Percentiles rank a stretch among this genome's conserved stretches.
These are phyloP conservation scores for Blastosporella zonata DNA, from an alignment of 1,284 basidiomycete genomes.

Conservation along the genomic window DNA sequence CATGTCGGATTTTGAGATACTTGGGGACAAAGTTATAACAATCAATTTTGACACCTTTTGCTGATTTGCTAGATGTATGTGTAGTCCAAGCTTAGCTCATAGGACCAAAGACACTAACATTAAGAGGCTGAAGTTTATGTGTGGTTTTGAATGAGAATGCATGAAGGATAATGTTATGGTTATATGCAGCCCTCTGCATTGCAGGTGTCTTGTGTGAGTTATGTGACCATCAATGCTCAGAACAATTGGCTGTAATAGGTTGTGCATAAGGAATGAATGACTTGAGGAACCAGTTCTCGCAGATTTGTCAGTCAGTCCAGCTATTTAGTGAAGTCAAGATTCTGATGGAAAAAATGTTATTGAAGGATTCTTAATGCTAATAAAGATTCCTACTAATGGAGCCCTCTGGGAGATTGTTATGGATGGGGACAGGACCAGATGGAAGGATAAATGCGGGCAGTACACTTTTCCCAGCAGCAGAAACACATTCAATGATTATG, in stretches of 20 bases:
- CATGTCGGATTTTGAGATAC: too few species aligned
- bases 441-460: neutral
- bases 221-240: too few species aligned
- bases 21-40: too few species aligned
- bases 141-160: neutral
- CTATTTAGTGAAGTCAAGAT: neutral
- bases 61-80: neutral
- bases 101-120: neutral
- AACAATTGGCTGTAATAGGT: neutral
- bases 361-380: too few species aligned
- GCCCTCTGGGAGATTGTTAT: too few species aligned
- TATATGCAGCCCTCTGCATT: conserved; percentile 1
- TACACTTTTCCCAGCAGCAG: neutral
- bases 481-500: neutral
- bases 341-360: neutral
- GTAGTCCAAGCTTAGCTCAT: neutral
- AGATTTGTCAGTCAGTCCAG: neutral
- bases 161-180: neutral
- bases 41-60: too few species aligned
- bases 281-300: neutral
- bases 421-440: too few species aligned
- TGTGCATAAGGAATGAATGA: neutral
- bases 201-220: neutral
- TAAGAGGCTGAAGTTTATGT: neutral
- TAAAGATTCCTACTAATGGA: neutral